phyloP scores from a whole-genome alignment of 805 yeast species.

The Zygotorulaspora florentina region DNA sequence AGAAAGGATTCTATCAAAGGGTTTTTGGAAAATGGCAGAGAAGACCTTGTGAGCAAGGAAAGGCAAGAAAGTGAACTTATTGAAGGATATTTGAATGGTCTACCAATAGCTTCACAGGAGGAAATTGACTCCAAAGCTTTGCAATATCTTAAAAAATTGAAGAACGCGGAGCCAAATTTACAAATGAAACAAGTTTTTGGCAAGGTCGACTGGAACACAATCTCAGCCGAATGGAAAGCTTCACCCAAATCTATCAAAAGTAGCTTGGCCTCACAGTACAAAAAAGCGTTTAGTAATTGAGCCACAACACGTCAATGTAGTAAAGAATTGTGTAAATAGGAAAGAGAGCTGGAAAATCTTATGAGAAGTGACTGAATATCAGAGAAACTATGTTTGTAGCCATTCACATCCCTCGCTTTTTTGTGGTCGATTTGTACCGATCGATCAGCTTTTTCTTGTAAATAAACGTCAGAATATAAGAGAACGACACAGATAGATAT shows the following conservation, averaged over 20 bases:
- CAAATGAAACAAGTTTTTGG: slow-evolving; percentile 33
- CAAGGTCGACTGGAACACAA: slow-evolving; percentile 32
- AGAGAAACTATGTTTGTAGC: no score
- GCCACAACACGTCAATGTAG: no score
- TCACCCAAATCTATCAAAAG: slow-evolving; percentile 32
- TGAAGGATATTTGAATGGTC: slow-evolving; percentile 35
- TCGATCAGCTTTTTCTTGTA: background rate
- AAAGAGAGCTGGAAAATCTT: background rate
- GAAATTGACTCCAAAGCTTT: slow-evolving; percentile 38
- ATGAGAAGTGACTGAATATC: no score
- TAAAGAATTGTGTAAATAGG: background rate
- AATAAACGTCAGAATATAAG: background rate
- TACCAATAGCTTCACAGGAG: slow-evolving; percentile 49
- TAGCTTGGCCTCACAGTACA: slow-evolving; percentile 31
- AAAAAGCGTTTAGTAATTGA: slow-evolving; percentile 10
- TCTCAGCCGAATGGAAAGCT: slow-evolving; percentile 39
- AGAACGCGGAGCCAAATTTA: slow-evolving; percentile 22
- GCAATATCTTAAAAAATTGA: slow-evolving; percentile 23
- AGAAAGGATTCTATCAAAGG: slow-evolving; percentile 48
- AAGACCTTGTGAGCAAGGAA: slow-evolving; percentile 54
- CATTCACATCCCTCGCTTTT: background rate
- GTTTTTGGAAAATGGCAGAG: slow-evolving; percentile 43
- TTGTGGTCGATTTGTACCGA: background rate
- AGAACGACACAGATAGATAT: background rate
- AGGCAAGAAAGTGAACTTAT: slow-evolving; percentile 43